Evolutionary conservation across 2,329 filamentous ascomycete species (phyloP), one percentile per base, ranked within the genome.

Genomic region (Botryotinia convoluta): DNA sequence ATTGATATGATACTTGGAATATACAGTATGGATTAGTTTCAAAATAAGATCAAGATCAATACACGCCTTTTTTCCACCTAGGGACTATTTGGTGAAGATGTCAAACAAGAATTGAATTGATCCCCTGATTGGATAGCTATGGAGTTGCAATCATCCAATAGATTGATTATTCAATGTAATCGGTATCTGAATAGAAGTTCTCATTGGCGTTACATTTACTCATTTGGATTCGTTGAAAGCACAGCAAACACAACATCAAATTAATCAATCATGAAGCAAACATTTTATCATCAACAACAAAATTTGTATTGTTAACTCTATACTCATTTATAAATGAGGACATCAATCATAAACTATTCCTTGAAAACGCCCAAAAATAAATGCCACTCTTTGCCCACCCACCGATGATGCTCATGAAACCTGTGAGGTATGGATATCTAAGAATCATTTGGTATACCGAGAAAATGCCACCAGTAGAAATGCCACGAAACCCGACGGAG

Each of bases 401-500:
- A 68, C 65, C 65, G 37, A 68, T 68, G 65, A 68, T 68, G 35
- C 65, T 68, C 26, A 68, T 68, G 65, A 42, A 42, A 57, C 54
- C 48, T 48, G 65, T 68, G n/a, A 68, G 65, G 57, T 68, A 57
- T 57, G 65, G 48, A 68, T 57, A 68, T 68, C 65, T 57, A 57
- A 57, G 54, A 59, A n/a, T 65, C 57, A 32, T 60, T 64, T 42
- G 69, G 44, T 37, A 22, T 64, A 51, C 69, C 69, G 42, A 71
- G 59, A 62, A 45, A 65, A 67, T 72, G 45, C 72, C 42, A 67
- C 54, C 51, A 61, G 26, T 67, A 65, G 39, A 72, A 75, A 72
- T 57, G 64, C 63, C 64, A 69, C 35, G 48, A 68, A 57, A 57
- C 6, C 18, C 44, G 57, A 54, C 48, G 69, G 59, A 72, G 45